Base-by-base conservation (phyloP, 306 rosid species). In the Prunus kanzakura region DNA sequence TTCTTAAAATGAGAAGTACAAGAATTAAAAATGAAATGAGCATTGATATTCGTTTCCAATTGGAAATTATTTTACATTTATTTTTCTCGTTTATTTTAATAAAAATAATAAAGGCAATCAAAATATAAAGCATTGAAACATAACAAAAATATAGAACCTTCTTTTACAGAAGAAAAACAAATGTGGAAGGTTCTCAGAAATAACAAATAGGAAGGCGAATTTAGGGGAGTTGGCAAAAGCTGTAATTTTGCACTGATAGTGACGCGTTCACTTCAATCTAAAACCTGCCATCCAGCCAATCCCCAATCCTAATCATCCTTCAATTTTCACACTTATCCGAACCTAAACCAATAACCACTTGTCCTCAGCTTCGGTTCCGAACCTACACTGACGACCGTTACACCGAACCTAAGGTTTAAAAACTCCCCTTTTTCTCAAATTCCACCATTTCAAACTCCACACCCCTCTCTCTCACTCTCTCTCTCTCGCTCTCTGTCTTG, bases 351-450 rank as follows among this genome's bases (percentile, higher is more conserved):
- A 4, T 49, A 25, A 16, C 10, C 8, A 13, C 64, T 0, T 8
- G 4, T 29, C 67, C 60, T 18, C 63, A 82, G 96, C 82, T 90
- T 78, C 94, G 94, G 86, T 32, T 60, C 87, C 97, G 82, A 87
- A 80, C 85, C 94, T 79, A 54, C 18, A 4, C 73, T 66, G 9
- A 19, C 71, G 88, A 94, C 96, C 98, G 98, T 94, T 94, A 64
- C 67, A 71, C 95, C 96, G 75, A 84, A 84, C 90, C 96, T 13
- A 18, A 84, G 61, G 35, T 84, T 89, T 84, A 82, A 91, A 84
- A 56, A 20, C 32, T 3, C 69, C 55, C 7, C 61, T 8, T 1
- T 4, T 52, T 18, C 67, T 19, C 72, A 27, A 11, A 15, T n/a
- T 8, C 30, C 72, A 23, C 11, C 25, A 55, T 68, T 67, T 56